Base-by-base conservation (phyloP, 202 grass and related monocot genomes). In the Elaeis oleifera region DNA sequence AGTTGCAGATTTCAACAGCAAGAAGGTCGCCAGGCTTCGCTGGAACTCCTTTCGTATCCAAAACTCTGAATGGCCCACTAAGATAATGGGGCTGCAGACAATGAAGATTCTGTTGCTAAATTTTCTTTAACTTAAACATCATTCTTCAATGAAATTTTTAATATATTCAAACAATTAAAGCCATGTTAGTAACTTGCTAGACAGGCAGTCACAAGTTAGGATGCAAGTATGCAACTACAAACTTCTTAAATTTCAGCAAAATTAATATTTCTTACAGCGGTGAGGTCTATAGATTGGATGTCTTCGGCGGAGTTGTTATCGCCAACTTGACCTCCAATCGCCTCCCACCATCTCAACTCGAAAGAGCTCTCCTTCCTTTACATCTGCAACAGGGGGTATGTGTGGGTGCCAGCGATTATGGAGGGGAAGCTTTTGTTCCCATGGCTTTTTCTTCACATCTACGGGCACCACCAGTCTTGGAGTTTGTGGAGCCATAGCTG, bases 11-110 rank as follows among this genome's bases (percentile, higher is more conserved):
- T 68, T 96, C 91, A 25, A 96, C 71, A 11, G 39, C 71, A 56
- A 96, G 84, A 85, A 96, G 84, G 81, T 96, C 91, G 36, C 87
- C 91, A 52, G 91, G 84, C 53, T 61, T 81, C 58, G 84, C 91
- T 44, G 91, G 87, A 63, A 76, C 62, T 54, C 91, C 91, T 58
- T 91, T 67, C 49, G 79, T 22, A 79, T 91, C 92, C 49, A 91
- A 58, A 57, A 91, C 68, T 78, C 92, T 75, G 21, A 97, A 73
- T 54, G 92, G 92, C 0, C 88, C 92, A 72, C 84, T 97, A 27
- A 97, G 84, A 84, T 85, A 84, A 83, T 89, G 92, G 29, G 82
- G 64, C 84, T 97, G 84, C 62, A 14, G 36, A 68, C 62, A 29
- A 58, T 96, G 14, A 5, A 27, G 3, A 27, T 27, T 31, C 36